Base-by-base conservation (phyloP, 1,284 basidiomycete species). In the Ustilago trichophora region DNA sequence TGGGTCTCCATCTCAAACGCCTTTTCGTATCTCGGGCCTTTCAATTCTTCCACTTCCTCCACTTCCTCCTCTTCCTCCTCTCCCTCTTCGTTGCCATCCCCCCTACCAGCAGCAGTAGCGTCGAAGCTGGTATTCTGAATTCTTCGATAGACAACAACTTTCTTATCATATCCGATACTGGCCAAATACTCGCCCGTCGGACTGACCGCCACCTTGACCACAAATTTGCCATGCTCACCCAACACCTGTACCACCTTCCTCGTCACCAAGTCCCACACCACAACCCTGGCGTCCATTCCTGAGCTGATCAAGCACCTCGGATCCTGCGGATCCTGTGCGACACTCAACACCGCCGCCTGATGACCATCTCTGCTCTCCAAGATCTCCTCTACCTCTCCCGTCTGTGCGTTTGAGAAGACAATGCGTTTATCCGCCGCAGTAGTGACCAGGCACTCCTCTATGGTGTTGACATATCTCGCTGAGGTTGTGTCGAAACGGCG, bases 261-360 rank as follows among this genome's bases (percentile, higher is more conserved):
- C 32, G 32, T 60, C 36, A 54, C 31, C 38, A 73, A 42, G 44
- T 79, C 76, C 75, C 75, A 78, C 18, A 78, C 50, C 10, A 79
- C 62, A 31, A 78, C 68, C 7, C 40, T 71, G 11, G 63, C 75
- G 22, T 80, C 77, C 75, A 78, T 78, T 0, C 77, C 74, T 3
- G 66, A 65, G 24, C 66, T 75, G 29, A 77, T 41, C 18, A 75
- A 40, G 29, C 73, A 76, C 21, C 71, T 33, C 8, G 64, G 35
- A 36, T 72, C 47, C 15, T 22, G 11, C 2, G 77, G 65, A 29
- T 77, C 68, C 33, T 78, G 76, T 0, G 65, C 72, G 5, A 72
- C 42, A 35, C 57, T 41, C 15, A 80, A 47, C 9, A 79, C 72
- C 3, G 78, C 77, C 4, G 76, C 75, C 13, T 60, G 57, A 31